These are phyloP conservation scores for Carex cristatella DNA, from an alignment of 176 grass and related monocot species.

Conservation along the genomic window DNA sequence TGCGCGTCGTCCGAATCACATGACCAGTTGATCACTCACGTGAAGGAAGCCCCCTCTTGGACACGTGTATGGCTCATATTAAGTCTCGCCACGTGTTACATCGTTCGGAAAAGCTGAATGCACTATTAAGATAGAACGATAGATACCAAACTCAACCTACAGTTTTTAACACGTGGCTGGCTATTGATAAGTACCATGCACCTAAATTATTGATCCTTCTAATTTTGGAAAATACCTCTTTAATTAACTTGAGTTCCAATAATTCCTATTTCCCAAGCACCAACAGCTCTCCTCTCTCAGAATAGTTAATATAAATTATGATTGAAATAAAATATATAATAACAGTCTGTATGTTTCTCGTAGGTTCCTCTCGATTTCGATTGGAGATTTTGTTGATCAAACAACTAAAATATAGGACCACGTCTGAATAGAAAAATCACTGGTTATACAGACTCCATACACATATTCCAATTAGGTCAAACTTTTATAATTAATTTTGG, in stretches of 20 bases:
- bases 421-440: not conserved
- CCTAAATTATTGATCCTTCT: not conserved
- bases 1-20: not conserved
- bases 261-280: not conserved
- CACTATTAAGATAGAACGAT: not conserved
- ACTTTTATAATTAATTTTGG: not conserved
- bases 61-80: not conserved
- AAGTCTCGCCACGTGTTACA: not conserved
- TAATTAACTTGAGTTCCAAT: not conserved
- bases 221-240: conserved; percentile 7
- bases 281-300: not conserved
- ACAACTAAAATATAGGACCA: not conserved
- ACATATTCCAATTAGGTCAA: not conserved
- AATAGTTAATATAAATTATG: too few species aligned
- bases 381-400: not conserved
- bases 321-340: not conserved
- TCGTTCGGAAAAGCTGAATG: not conserved
- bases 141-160: conserved; percentile 4
- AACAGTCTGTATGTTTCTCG: not conserved
- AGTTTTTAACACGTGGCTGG: too few species aligned
- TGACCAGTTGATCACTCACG: not conserved
- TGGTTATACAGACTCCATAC: not conserved
- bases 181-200: too few species aligned
- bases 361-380: not conserved
- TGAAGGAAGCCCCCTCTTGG: not conserved